Base-by-base conservation (phyloP, 2,329 filamentous ascomycete species). In the Colletotrichum scovillei region DNA sequence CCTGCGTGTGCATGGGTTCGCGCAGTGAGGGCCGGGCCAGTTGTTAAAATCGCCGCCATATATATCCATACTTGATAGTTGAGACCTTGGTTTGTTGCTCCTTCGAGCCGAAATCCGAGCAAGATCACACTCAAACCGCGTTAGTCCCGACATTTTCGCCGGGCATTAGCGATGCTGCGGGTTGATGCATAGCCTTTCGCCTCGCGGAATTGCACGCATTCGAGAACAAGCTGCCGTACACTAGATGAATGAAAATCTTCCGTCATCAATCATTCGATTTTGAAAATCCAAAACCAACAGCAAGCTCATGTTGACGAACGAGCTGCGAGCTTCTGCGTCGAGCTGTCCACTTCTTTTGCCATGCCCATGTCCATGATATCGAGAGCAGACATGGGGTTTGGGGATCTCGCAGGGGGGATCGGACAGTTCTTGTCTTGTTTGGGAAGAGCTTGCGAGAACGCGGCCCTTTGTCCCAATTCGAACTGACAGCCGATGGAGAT, bases 401-500 rank as follows among this genome's bases (percentile, higher is more conserved):
- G 56, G 67, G 28, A 71, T 73, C 60, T 72, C 49, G 28, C 68
- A 73, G 67, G 68, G 74, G 65, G 7, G n/a, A 32, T n/a, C 24
- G 70, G 56, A 22, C 62, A 72, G 62, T 53, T 73, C 53, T 60
- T 67, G 22, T 72, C 68, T 63, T 62, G 14, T 71, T 76, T 60
- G 8, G 74, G 74, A 56, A 75, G 65, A 67, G 74, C 67, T 76
- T 77, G 76, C 76, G 75, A 77, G 55, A 55, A n/a, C 19, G 63
- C 72, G 69, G 68, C 55, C 55, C 60, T 60, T 63, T 67, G 24
- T 38, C 71, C 67, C 11, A 62, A 71, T 72, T 30, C 38, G 62
- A 38, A 72, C 46, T 32, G 67, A 63, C 68, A 57, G 49, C 71
- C 71, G 71, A 58, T 26, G 26, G 28, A 57, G 28, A 35, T 67